Base-by-base conservation (phyloP, 1,139 yeast species). In the Pichia sp. region DNA sequence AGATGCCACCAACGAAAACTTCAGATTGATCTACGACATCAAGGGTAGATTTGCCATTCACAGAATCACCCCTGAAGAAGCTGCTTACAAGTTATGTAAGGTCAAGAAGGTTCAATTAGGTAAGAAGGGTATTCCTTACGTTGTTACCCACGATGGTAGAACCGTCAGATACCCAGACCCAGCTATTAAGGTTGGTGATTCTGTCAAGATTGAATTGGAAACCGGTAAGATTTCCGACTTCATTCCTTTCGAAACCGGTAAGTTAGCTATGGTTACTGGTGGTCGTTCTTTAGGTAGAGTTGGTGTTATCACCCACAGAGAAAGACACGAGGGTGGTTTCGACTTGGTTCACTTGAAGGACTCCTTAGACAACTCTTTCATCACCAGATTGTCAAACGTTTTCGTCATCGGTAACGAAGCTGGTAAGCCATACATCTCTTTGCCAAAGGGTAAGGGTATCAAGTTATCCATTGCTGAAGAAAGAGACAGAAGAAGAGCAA, bases 391-490 rank as follows among this genome's bases (percentile, higher is more conserved):
- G 74, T 76, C 86, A 70, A 93, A 93, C 87, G 97, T 93, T 70
- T 93, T 93, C 80, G 87, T 92, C 73, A 87, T 93, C 74, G 98
- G 98, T 81, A 59, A 66, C 57, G 97, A 92, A 81, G 95, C 95
- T 73, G 88, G 92, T 79, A 92, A 90, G 82, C 97, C 98, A 74
- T 84, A 85, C 84, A 85, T 93, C 75, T 90, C 97, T 64, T 84
- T 93, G 78, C 99, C 99, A 84, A 93, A 90, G 92, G 98, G 98
- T 83, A 93, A 93, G 87, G 99, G 99, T 88, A 88, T 93, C 78
- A 93, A 92, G 84, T 87, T 93, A 75, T 78, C 96, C 72, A 90
- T 92, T 76, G 82, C 98, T 74, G 99, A 93, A 82, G 99, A 93
- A 86, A 92, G 99, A 84, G 99, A 93, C 92, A 87, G 96, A 86